Conservation (phyloP, 108 stramenopile genomes). For the Cylindrotheca closterium region DNA sequence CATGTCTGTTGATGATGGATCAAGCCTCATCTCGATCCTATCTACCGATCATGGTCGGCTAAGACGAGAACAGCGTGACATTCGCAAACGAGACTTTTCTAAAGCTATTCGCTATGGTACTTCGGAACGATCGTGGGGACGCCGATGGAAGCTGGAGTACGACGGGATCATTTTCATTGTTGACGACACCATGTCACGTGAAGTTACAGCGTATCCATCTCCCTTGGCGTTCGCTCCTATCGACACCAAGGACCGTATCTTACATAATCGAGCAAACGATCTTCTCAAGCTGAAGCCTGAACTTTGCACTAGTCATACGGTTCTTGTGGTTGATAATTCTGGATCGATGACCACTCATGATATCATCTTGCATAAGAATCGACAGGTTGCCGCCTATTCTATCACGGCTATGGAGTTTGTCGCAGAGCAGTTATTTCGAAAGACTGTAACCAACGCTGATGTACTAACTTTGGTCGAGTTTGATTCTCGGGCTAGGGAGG, state of each 20-base stretch:
- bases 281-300: conserved; percentile 51
- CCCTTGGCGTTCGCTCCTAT: conserved; percentile 39
- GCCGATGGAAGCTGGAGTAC: conserved; percentile 51
- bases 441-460: conserved; percentile 44
- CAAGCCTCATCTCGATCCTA: conserved; percentile 54
- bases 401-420: conserved; percentile 56
- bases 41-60: conserved; percentile 58
- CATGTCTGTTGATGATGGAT: too few species aligned
- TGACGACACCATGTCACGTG: conserved; percentile 24
- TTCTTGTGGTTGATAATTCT: conserved; percentile 62
- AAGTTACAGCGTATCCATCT: conserved; percentile 55
- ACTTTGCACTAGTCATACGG: conserved; percentile 48
- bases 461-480: conserved; percentile 61
- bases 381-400: conserved; percentile 52
- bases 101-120: conserved; percentile 54
- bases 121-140: conserved; percentile 22
- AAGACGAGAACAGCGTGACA: conserved; percentile 53
- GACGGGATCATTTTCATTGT: conserved; percentile 55
- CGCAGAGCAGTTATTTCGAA: conserved; percentile 54
- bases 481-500: conserved; percentile 23
- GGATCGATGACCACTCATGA: conserved; percentile 49
- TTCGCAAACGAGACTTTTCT: conserved; percentile 49
- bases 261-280: conserved; percentile 30
- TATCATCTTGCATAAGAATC: conserved; percentile 43
- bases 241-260: conserved; percentile 13